Conservation (phyloP, 176 grass and related monocot genomes). For the Cymbopogon citratus region DNA sequence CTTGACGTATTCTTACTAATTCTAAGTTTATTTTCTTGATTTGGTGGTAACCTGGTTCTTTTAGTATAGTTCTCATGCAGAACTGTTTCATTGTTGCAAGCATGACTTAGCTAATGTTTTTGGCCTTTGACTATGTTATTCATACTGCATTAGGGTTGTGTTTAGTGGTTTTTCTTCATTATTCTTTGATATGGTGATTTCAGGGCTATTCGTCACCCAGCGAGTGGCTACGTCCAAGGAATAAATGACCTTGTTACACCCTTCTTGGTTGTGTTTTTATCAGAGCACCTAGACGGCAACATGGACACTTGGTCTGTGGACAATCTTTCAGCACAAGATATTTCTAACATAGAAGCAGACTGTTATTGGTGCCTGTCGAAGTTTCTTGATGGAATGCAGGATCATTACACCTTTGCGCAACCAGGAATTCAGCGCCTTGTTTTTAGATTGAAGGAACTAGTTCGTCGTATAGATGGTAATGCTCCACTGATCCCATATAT, state of each 20-base stretch:
- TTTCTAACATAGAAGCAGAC: slow-evolving; percentile 86
- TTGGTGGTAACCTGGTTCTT: not conserved
- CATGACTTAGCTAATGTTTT: not conserved
- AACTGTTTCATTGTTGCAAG: not conserved
- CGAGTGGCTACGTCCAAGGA: slow-evolving; percentile 98
- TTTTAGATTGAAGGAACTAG: slow-evolving; percentile 88
- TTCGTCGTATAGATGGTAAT: slow-evolving; percentile 82
- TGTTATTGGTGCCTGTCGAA: slow-evolving; percentile 98
- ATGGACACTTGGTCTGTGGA: slow-evolving; percentile 84
- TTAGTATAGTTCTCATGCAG: not conserved
- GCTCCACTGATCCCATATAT: slow-evolving; percentile 11
- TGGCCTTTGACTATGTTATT: not conserved
- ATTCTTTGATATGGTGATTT: slow-evolving; percentile 10
- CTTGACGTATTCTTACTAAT: too few relatives aligned
- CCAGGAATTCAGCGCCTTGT: slow-evolving; percentile 96
- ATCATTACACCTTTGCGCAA: slow-evolving; percentile 97
- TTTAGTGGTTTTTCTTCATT: not conserved
- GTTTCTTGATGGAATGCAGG: slow-evolving; percentile 96
- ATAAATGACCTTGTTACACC: slow-evolving; percentile 97
- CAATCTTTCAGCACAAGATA: slow-evolving; percentile 58
- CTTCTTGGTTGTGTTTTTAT: slow-evolving; percentile 88
- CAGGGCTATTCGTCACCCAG: slow-evolving; percentile 95
- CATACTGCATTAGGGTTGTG: not conserved
- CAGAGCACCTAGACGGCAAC: slow-evolving; percentile 79
- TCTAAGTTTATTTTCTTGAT: not conserved